Evolutionary conservation across 73 alveolate genomes (phyloP).

Genomic region (Symbiodinium natans): DNA sequence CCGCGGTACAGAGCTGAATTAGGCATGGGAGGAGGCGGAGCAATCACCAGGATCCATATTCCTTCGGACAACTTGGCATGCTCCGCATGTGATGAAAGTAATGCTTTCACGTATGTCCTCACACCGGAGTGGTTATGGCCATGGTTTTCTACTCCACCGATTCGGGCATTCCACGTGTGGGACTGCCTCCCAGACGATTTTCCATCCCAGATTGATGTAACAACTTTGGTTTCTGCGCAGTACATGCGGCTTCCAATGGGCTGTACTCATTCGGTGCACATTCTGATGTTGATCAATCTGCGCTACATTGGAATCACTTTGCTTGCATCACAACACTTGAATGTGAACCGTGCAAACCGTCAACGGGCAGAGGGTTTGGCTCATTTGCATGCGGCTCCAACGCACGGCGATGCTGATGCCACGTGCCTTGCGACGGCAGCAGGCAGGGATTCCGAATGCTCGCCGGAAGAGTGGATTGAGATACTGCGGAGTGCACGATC

Average conservation of each 20-base stretch:
- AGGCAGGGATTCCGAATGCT: no score
- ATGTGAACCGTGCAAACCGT: no score
- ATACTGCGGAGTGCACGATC: neutral
- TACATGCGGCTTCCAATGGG: slow-evolving; percentile 35
- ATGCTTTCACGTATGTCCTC: neutral
- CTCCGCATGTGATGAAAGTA: neutral
- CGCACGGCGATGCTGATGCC: no score
- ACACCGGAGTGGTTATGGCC: neutral
- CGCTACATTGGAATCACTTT: neutral
- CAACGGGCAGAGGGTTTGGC: no score
- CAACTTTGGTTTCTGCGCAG: neutral
- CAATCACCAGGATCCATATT: neutral
- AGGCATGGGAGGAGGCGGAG: slow-evolving; percentile 35
- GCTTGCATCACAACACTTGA: neutral
- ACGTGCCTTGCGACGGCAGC: no score
- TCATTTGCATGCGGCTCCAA: no score
- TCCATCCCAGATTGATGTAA: no score
- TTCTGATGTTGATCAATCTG: slow-evolving; percentile 27
- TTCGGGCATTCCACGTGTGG: neutral
- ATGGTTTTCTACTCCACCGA: slow-evolving; percentile 10
- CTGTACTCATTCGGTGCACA: slow-evolving; percentile 1
- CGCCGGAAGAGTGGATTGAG: neutral
- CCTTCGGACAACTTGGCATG: neutral
- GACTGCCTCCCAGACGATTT: neutral
- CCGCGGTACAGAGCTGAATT: neutral